Conservation (phyloP, 768 basidiomycete genomes). For the Boletales sp. region DNA sequence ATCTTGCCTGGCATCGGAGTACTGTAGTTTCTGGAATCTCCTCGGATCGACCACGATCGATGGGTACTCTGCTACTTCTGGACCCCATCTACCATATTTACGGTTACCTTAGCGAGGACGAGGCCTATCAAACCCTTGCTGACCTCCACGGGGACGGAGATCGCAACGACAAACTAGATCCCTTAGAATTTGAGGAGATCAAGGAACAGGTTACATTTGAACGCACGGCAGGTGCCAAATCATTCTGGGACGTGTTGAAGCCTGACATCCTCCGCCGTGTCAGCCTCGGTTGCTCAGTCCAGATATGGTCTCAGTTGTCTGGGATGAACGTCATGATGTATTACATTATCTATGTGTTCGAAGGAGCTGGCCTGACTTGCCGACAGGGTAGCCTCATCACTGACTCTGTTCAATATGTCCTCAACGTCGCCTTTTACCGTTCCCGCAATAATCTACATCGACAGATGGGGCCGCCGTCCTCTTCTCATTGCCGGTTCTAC, state of each 20-base stretch:
- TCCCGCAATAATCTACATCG: conserved; percentile 60
- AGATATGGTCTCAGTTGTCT: conserved; percentile 77
- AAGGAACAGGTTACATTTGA: conserved; percentile 54
- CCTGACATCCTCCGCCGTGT: conserved; percentile 69
- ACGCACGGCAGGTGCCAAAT: conserved; percentile 67
- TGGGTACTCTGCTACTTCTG: conserved; percentile 12
- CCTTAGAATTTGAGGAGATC: conserved; percentile 71
- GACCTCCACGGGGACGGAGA: conserved; percentile 69
- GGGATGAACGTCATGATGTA: conserved; percentile 85
- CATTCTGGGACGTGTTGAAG: conserved; percentile 62
- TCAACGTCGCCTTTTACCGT: conserved; percentile 40
- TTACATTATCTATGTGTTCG: conserved; percentile 62
- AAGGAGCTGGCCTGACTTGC: conserved; percentile 74
- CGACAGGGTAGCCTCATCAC: conserved; percentile 73
- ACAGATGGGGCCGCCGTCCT: conserved; percentile 76
- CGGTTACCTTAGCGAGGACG: conserved; percentile 32
- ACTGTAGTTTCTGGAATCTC: conserved; percentile 64
- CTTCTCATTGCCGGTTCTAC: conserved; percentile 65
- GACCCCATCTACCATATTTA: neutral
- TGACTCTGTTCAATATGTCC: conserved; percentile 57
- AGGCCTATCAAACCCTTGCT: conserved; percentile 69
- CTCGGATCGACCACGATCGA: conserved; percentile 62
- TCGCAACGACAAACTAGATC: conserved; percentile 54
- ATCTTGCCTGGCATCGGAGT: conserved; percentile 67
- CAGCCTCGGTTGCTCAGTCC: conserved; percentile 62